Evolutionary conservation across 73 alveolate species (phyloP).

Genomic region (Paramecium pentaurelia): DNA sequence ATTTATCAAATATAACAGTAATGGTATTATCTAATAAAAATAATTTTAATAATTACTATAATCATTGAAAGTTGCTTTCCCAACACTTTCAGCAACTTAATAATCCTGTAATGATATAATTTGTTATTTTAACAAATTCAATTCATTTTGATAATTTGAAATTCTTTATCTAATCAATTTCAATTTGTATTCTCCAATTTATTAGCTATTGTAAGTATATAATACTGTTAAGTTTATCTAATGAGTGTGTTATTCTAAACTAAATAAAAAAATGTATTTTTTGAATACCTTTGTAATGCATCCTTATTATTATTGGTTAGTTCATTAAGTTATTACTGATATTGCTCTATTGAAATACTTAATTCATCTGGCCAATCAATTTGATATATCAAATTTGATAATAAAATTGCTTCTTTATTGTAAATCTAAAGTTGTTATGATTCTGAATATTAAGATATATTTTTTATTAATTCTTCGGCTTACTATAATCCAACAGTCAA

Average conservation of each 20-base stretch:
- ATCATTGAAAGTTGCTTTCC: not conserved
- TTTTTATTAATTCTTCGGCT: not conserved
- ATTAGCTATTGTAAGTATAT: not conserved
- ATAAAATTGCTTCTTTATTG: not conserved
- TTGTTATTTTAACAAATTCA: not conserved
- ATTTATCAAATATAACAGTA: not conserved
- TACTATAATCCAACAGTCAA: not conserved
- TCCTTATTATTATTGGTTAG: not conserved
- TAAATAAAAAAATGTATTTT: not conserved
- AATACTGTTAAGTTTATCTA: not conserved
- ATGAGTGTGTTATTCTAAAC: not conserved
- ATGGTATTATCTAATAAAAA: not conserved
- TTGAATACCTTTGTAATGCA: not conserved
- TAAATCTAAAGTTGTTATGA: not conserved
- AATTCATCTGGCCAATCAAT: not conserved
- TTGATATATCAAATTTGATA: not conserved
- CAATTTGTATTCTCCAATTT: not conserved
- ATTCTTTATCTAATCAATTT: not conserved
- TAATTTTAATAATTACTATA: not conserved
- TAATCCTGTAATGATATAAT: not conserved
- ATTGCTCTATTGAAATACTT: not conserved
- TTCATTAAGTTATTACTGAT: not conserved
- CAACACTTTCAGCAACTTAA: not conserved
- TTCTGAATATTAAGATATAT: not conserved
- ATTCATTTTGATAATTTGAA: not conserved